A percentile compares a stretch with the other conserved stretches of the same genome.
Conservation (phyloP, 352 stramenopile species). For the Phytopythium helicoides region DNA sequence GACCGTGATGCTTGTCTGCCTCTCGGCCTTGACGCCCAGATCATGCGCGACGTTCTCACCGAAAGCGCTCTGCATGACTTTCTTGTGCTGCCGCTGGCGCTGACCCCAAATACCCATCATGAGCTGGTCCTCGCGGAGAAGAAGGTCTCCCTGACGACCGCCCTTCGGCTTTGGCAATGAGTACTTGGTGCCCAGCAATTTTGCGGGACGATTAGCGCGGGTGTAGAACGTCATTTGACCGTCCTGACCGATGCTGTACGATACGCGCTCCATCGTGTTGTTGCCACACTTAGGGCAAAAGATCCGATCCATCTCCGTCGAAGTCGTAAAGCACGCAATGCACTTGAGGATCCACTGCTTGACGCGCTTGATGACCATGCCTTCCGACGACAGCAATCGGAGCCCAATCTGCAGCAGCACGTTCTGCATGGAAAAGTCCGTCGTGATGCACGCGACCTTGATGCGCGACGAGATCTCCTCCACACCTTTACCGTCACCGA, state of each 20-base stretch:
- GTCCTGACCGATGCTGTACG: constrained; percentile 92
- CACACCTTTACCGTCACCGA: constrained; percentile 65
- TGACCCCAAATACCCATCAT: constrained; percentile 96
- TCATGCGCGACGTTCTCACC: constrained; percentile 93
- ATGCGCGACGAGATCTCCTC: constrained; percentile 56
- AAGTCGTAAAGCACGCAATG: constrained; percentile 95
- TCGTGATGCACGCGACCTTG: constrained; percentile 79
- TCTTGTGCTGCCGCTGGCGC: constrained; percentile 90
- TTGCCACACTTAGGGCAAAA: constrained; percentile 98
- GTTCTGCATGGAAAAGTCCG: constrained; percentile 90
- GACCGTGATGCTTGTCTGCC: constrained; percentile 88
- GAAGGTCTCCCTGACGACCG: constrained; percentile 92
- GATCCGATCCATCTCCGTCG: constrained; percentile 89
- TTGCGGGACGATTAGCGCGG: constrained; percentile 76
- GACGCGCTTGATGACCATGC: constrained; percentile 85
- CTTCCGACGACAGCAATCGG: constrained; percentile 72
- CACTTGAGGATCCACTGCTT: constrained; percentile 97
- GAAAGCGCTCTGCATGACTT: constrained; percentile 93
- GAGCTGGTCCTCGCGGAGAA: constrained; percentile 97
- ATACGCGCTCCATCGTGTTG: constrained; percentile 93
- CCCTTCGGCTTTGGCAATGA: constrained; percentile 95
- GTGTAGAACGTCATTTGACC: constrained; percentile 89
- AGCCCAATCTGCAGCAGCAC: constrained; percentile 89
- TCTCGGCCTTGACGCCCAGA: constrained; percentile 91
- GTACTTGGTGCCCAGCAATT: constrained; percentile 96